Evolutionary conservation across 306 rosid species (phyloP).

Genomic region (Trichosanthes truncata): DNA sequence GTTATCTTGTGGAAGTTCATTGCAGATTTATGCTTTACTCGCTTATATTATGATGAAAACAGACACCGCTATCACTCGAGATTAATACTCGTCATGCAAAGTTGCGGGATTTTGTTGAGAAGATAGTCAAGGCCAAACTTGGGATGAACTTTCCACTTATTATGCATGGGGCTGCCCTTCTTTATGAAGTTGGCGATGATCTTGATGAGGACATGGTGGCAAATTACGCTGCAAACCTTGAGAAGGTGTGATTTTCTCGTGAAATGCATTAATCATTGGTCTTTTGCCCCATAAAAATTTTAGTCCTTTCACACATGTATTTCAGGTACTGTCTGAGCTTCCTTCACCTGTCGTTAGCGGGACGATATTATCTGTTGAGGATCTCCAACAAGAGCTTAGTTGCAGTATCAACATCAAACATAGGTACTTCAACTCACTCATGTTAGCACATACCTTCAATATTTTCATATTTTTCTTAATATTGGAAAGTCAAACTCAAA

Average conservation of each 20-base stretch:
- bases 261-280: conserved; percentile 1
- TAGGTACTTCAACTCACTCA: conserved; percentile 39
- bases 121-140: conserved; percentile 76
- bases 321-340: conserved; percentile 77
- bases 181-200: conserved; percentile 93
- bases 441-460: neutral
- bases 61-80: conserved; percentile 84
- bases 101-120: conserved; percentile 78
- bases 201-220: conserved; percentile 67
- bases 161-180: conserved; percentile 66
- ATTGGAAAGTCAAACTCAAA: neutral
- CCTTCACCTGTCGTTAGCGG: conserved; percentile 79
- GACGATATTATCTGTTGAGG: conserved; percentile 67
- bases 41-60: conserved; percentile 17
- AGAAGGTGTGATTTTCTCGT: conserved; percentile 47
- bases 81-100: conserved; percentile 67
- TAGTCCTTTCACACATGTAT: neutral
- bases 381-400: conserved; percentile 72
- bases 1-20: neutral
- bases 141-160: conserved; percentile 84
- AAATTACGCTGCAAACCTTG: conserved; percentile 74
- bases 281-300: neutral
- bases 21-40: conserved; percentile 5
- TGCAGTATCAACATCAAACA: conserved; percentile 86
- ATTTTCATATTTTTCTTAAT: neutral